A percentile compares a stretch with the other conserved stretches of the same genome.
Evolutionary conservation across 306 rosid genomes (phyloP).

Genomic region (Corylus americana): DNA sequence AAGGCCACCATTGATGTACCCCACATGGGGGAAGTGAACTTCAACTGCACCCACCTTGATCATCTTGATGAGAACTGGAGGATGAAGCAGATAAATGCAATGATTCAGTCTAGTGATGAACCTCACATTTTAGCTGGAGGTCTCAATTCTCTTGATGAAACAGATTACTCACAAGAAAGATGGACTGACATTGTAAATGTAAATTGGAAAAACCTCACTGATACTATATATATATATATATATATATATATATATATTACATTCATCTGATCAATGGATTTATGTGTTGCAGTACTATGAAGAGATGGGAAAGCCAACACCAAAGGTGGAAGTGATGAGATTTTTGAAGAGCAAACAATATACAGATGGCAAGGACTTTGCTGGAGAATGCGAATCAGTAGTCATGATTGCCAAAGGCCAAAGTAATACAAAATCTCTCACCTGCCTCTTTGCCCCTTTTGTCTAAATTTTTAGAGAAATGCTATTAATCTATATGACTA

Average conservation of each 20-base stretch:
- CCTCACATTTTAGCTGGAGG: conserved; percentile 91
- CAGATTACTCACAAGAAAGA: conserved; percentile 91
- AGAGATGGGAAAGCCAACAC: conserved; percentile 84
- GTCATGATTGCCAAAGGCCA: conserved; percentile 99
- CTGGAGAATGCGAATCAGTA: conserved; percentile 79
- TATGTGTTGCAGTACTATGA: conserved; percentile 62
- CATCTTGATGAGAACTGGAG: conserved; percentile 96
- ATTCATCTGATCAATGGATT: neutral
- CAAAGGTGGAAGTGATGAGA: conserved; percentile 81
- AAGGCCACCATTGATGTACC: conserved; percentile 91
- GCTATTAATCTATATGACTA: too few species aligned
- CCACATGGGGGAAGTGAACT: conserved; percentile 76
- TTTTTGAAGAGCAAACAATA: conserved; percentile 68
- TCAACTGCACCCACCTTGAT: conserved; percentile 90
- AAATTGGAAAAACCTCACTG: neutral
- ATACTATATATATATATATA: too few species aligned
- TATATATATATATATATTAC: too few species aligned
- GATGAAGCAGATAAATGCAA: conserved; percentile 92
- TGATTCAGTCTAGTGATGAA: conserved; percentile 66
- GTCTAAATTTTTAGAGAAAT: neutral
- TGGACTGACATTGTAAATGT: conserved; percentile 98
- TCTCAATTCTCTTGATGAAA: conserved; percentile 80
- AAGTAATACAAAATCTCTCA: conserved; percentile 49
- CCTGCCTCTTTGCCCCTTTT: neutral
- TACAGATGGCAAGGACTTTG: conserved; percentile 72